phyloP scores from a whole-genome alignment of 805 yeast genomes.

The Metschnikowia anglica region DNA sequence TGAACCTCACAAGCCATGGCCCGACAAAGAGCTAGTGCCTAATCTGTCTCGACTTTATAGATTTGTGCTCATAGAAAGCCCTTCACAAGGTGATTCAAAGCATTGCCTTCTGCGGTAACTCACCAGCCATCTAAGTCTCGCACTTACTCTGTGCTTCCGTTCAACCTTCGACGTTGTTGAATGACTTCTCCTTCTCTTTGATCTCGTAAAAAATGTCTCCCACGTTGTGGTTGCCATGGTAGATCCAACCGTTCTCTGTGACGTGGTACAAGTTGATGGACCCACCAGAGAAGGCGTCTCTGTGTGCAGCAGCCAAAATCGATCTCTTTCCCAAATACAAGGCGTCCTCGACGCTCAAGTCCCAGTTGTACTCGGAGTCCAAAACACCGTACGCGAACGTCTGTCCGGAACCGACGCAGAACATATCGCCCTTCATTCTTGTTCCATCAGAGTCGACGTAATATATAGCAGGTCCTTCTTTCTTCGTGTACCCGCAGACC shows the following conservation, averaged over 20 bases:
- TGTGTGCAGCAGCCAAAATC: slow-evolving; percentile 94
- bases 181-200: slow-evolving; percentile 84
- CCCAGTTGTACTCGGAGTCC: slow-evolving; percentile 92
- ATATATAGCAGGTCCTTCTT: slow-evolving; percentile 93
- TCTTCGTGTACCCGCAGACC: slow-evolving; percentile 95
- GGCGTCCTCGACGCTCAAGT: slow-evolving; percentile 88
- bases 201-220: slow-evolving; percentile 90
- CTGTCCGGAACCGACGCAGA: slow-evolving; percentile 99
- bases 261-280: slow-evolving; percentile 91
- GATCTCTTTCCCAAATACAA: slow-evolving; percentile 91
- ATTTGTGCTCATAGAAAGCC: too few relatives aligned
- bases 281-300: slow-evolving; percentile 98
- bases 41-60: too few relatives aligned
- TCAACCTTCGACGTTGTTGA: slow-evolving; percentile 66
- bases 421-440: slow-evolving; percentile 87
- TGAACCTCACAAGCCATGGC: too few relatives aligned
- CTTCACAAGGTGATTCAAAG: too few relatives aligned
- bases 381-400: slow-evolving; percentile 98
- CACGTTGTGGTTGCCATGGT: slow-evolving; percentile 93
- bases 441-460: slow-evolving; percentile 98
- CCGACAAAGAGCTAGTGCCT: too few relatives aligned
- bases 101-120: too few relatives aligned
- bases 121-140: too few relatives aligned
- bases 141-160: slow-evolving; percentile 19
- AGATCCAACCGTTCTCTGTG: slow-evolving; percentile 90